Conservation (phyloP, 805 yeast species). For the Nakazawaea ishiwadae region DNA sequence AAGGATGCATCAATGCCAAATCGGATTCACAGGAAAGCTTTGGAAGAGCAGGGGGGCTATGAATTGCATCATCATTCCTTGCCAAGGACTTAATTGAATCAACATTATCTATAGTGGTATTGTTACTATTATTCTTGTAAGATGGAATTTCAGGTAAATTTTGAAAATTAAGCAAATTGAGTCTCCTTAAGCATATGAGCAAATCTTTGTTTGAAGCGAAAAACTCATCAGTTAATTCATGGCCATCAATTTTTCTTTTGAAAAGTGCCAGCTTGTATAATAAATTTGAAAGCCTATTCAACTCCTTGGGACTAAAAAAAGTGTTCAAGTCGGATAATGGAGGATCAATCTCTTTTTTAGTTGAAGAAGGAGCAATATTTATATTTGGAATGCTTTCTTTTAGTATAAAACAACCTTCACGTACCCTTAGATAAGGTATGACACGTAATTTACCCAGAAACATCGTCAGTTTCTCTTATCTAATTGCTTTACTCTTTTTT, state of each 20-base stretch:
- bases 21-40: neutral
- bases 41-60: neutral
- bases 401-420: neutral
- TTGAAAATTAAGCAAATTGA: constrained; percentile 3
- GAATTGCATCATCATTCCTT: neutral
- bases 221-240: neutral
- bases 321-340: neutral
- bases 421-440: constrained; percentile 1
- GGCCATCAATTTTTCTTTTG: neutral
- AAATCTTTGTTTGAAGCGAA: neutral
- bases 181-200: neutral
- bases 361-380: neutral
- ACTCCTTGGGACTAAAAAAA: neutral
- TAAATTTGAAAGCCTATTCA: constrained; percentile 1
- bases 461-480: too few relatives aligned
- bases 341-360: neutral
- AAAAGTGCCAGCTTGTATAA: constrained; percentile 1
- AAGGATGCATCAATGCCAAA: constrained; percentile 5
- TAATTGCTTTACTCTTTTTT: too few relatives aligned
- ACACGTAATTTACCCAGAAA: too few relatives aligned
- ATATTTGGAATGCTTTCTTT: constrained; percentile 2
- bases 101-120: neutral
- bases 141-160: neutral
- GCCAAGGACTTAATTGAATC: neutral
- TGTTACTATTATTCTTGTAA: too few relatives aligned